Evolutionary conservation across 2,329 filamentous ascomycete species (phyloP).

Genomic region (Colletotrichum sp.): DNA sequence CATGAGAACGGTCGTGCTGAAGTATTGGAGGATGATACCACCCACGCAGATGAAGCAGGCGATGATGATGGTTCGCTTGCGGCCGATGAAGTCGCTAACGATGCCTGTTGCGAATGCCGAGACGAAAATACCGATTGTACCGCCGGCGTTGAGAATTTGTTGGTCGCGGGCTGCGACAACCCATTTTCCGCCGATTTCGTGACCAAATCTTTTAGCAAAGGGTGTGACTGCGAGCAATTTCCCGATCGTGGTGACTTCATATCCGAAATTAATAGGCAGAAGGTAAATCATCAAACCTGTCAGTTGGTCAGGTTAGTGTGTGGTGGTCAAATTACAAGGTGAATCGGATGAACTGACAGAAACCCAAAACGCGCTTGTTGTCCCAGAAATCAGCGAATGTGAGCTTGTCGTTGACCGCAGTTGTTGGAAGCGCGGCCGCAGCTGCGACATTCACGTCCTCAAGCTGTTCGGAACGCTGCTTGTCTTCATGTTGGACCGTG

Average conservation of each 20-base stretch:
- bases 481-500: neutral
- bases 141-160: conserved; percentile 33
- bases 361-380: conserved; percentile 10
- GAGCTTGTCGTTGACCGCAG: conserved; percentile 2
- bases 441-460: neutral
- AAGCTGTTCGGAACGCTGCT: neutral
- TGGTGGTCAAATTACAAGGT: neutral
- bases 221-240: conserved; percentile 32
- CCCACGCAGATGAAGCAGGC: conserved; percentile 19
- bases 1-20: conserved; percentile 20
- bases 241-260: conserved; percentile 31
- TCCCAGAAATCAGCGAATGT: neutral
- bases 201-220: conserved; percentile 30
- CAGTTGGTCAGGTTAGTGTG: neutral
- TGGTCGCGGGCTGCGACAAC: conserved; percentile 30
- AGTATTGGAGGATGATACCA: conserved; percentile 30
- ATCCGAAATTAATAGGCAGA: conserved; percentile 25
- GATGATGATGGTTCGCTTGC: conserved; percentile 28
- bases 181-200: conserved; percentile 17
- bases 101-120: conserved; percentile 32
- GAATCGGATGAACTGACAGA: conserved; percentile 7
- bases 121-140: conserved; percentile 32
- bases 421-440: neutral
- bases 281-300: conserved; percentile 14
- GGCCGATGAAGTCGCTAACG: conserved; percentile 29